These are phyloP conservation scores for Serpula lacrymans DNA, from an alignment of 768 basidiomycete genomes.

Conservation along the genomic window DNA sequence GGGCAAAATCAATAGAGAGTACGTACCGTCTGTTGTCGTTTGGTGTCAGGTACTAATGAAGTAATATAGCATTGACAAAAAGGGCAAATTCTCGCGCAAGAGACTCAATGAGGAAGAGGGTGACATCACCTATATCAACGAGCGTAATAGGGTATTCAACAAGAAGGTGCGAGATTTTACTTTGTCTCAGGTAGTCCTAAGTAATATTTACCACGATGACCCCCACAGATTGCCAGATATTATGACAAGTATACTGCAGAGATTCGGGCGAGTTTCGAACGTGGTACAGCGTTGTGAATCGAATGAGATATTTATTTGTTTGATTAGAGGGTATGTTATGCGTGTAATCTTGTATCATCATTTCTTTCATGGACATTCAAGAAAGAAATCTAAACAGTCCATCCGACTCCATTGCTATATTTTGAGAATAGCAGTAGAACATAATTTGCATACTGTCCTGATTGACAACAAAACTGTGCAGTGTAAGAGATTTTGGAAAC, in stretches of 20 bases:
- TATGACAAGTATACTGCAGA: conserved; percentile 97
- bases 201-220: conserved; percentile 5
- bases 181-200: not conserved
- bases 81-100: conserved; percentile 87
- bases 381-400: no score
- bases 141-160: conserved; percentile 96
- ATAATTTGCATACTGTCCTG: no score
- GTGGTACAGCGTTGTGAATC: conserved; percentile 84
- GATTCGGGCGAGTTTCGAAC: conserved; percentile 96
- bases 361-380: no score
- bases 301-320: no score
- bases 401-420: no score
- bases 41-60: conserved; percentile 1
- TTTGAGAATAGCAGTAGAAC: no score
- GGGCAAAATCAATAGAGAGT: conserved; percentile 92
- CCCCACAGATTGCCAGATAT: conserved; percentile 78
- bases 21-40: conserved; percentile 30
- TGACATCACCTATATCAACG: conserved; percentile 99
- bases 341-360: no score
- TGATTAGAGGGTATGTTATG: no score
- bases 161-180: conserved; percentile 63
- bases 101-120: conserved; percentile 88
- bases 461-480: no score
- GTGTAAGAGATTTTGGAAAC: no score
- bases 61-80: conserved; percentile 73